Evolutionary conservation across 176 grass and related monocot genomes (phyloP).

Genomic region (Microstegium vimineum): DNA sequence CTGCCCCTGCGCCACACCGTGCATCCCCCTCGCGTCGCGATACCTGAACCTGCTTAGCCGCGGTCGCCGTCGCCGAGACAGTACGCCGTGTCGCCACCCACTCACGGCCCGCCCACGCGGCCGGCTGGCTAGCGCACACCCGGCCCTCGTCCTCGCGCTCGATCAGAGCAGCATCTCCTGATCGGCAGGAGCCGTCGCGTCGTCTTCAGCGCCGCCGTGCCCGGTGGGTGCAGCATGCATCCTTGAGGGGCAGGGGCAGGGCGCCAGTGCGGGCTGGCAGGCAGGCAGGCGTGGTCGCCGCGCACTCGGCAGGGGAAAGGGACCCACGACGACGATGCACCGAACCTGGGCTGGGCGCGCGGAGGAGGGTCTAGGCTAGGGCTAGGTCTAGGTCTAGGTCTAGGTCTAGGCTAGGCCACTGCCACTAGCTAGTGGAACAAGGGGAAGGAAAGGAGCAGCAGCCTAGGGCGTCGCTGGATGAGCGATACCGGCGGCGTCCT

Average conservation of each 20-base stretch:
- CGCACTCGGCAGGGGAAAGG: conserved; percentile 28
- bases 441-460: background rate
- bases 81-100: conserved; percentile 26
- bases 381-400: too few species aligned
- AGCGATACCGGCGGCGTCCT: background rate
- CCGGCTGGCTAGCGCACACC: background rate
- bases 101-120: background rate
- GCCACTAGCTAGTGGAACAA: background rate
- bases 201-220: background rate
- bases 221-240: background rate
- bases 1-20: background rate
- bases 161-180: background rate
- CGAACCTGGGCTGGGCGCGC: conserved; percentile 33
- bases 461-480: background rate
- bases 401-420: background rate
- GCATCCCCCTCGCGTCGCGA: background rate
- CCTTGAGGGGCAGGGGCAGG: background rate
- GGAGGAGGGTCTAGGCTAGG: background rate
- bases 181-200: background rate
- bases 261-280: background rate
- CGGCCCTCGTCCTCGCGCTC: background rate
- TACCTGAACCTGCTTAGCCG: conserved; percentile 1
- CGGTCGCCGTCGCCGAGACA: background rate
- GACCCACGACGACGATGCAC: conserved; percentile 23
- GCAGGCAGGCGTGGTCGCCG: conserved; percentile 22